Evolutionary conservation across 1,284 basidiomycete species (phyloP).

Genomic region (Inonotus hispidus): DNA sequence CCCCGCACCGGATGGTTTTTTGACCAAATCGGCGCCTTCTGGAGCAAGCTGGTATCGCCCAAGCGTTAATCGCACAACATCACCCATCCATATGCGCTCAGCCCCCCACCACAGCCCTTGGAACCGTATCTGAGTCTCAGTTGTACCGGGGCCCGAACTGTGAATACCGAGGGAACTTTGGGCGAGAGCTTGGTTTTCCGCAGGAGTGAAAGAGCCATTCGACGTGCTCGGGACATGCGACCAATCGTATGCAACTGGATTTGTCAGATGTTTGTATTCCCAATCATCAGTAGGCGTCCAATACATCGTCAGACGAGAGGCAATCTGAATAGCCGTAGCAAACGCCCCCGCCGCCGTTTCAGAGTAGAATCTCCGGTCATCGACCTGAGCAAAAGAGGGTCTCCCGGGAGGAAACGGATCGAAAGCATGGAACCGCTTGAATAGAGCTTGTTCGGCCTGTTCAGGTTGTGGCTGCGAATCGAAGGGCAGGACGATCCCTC

Average conservation of each 20-base stretch:
- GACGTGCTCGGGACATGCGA: conserved; percentile 23
- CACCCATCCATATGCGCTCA: conserved; percentile 84
- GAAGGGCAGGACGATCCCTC: conserved; percentile 38
- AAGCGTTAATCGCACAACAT: conserved; percentile 75
- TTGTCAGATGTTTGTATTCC: conserved; percentile 43
- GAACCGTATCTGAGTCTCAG: conserved; percentile 45
- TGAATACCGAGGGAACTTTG: conserved; percentile 12
- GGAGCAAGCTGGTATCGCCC: conserved; percentile 61
- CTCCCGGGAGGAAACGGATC: conserved; percentile 2
- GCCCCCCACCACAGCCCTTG: conserved; percentile 87
- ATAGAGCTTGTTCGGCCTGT: conserved; percentile 22
- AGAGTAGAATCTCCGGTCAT: conserved; percentile 8
- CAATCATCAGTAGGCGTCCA: conserved; percentile 72
- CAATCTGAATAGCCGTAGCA: conserved; percentile 63
- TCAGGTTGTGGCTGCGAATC: conserved; percentile 16
- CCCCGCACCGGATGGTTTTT: conserved; percentile 49
- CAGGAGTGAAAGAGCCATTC: conserved; percentile 21
- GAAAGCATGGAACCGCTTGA: conserved; percentile 21
- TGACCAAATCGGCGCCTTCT: conserved; percentile 49
- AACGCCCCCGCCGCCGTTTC: conserved; percentile 51
- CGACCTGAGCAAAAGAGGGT: neutral
- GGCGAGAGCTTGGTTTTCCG: neutral
- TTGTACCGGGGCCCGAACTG: conserved; percentile 19
- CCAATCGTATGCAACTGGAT: conserved; percentile 13
- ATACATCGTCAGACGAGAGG: conserved; percentile 47